phyloP scores from a whole-genome alignment of 805 yeast genomes.

The Hermanozyma aechmeae region DNA sequence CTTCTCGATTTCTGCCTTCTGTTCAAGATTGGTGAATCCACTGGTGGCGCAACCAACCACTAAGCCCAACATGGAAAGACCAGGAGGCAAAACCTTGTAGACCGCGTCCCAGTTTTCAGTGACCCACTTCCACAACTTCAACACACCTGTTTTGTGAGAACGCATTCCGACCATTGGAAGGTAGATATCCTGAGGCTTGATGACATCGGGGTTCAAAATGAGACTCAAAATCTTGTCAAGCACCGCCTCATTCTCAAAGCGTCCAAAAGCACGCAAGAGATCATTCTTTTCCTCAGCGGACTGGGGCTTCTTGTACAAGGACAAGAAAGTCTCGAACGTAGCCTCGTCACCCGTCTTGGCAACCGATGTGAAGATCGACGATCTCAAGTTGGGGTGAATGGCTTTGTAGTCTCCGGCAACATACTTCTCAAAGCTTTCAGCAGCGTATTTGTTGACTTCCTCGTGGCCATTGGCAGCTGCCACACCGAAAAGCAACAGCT shows the following conservation, averaged over 20 bases:
- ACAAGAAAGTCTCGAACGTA: constrained; percentile 53
- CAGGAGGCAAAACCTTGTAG: constrained; percentile 64
- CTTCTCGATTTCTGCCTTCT: constrained; percentile 39
- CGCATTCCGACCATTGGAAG: constrained; percentile 72
- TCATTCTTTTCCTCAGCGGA: constrained; percentile 59
- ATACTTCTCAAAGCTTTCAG: constrained; percentile 43
- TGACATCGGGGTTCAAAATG: constrained; percentile 46
- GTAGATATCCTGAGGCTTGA: constrained; percentile 64
- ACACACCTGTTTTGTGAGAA: constrained; percentile 53
- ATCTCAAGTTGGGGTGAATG: constrained; percentile 66
- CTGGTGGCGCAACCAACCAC: constrained; percentile 57
- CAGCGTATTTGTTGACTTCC: constrained; percentile 36
- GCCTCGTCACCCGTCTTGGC: constrained; percentile 55
- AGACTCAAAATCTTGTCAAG: constrained; percentile 47
- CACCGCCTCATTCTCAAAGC: constrained; percentile 43
- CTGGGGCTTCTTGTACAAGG: constrained; percentile 51
- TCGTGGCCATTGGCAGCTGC: constrained; percentile 48
- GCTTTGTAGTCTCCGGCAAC: constrained; percentile 57
- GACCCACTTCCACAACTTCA: constrained; percentile 67
- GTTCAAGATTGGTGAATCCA: constrained; percentile 49
- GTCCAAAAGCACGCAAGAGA: constrained; percentile 64
- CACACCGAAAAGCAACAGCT: constrained; percentile 49
- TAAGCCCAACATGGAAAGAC: constrained; percentile 68
- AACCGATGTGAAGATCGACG: constrained; percentile 54
- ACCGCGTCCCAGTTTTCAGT: constrained; percentile 65